Conservation (phyloP, 225 moss, liverwort and hornwort genomes). For the Climacium dendroides region DNA sequence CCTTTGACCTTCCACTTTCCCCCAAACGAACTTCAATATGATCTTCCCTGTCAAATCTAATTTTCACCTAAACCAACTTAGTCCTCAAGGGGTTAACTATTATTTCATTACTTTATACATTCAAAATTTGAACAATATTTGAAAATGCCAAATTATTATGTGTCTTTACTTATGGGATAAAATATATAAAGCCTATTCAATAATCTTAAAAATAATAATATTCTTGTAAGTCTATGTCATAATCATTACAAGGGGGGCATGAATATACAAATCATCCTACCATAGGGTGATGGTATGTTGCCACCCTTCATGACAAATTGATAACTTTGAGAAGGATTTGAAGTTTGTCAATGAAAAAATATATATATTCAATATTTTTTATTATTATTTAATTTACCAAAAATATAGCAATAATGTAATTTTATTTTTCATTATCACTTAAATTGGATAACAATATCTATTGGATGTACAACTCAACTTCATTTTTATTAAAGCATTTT, state of each 20-base stretch:
- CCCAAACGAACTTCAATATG: too few species aligned
- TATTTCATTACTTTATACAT: neutral
- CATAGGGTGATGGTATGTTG: neutral
- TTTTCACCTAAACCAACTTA: too few species aligned
- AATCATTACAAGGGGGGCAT: rapidly evolving
- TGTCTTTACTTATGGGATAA: rapidly evolving
- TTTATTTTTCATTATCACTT: neutral
- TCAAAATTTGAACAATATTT: neutral
- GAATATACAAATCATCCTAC: neutral
- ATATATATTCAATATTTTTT: neutral
- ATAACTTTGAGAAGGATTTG: neutral
- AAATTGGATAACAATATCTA: neutral
- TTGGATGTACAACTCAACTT: neutral
- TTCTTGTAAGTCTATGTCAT: neutral
- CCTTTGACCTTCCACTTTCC: too few species aligned
- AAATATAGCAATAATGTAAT: rapidly evolving
- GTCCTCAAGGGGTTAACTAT: too few species aligned
- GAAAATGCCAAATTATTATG: neutral
- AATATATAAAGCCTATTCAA: neutral
- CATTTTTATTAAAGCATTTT: neutral
- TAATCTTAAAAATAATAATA: neutral
- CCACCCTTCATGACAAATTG: rapidly evolving
- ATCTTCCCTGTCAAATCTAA: too few species aligned
- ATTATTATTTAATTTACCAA: neutral
- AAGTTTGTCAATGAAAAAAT: neutral